A percentile compares a stretch with the other conserved stretches of the same genome.
phyloP scores from a whole-genome alignment of 768 basidiomycete species.

The Mycena pura region DNA sequence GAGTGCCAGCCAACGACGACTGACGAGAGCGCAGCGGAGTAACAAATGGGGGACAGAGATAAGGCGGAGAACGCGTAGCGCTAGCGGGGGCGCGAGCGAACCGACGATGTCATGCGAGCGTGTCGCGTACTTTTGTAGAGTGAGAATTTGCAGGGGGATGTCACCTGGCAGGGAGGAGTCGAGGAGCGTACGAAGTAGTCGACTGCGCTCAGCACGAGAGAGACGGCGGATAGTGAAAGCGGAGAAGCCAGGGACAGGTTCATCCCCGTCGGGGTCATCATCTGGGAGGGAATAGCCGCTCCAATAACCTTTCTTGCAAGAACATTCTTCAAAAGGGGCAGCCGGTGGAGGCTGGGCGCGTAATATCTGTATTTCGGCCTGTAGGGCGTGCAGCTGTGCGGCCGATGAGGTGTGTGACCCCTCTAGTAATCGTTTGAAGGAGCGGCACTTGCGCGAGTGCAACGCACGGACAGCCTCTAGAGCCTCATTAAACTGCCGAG shows the following conservation, averaged over 20 bases:
- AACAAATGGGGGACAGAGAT: slow-evolving; percentile 35
- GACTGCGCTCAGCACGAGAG: slow-evolving; percentile 21
- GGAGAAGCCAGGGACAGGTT: slow-evolving; percentile 41
- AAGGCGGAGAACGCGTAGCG: slow-evolving; percentile 65
- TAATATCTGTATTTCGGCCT: slow-evolving; percentile 78
- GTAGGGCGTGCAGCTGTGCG: slow-evolving; percentile 84
- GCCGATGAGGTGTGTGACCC: slow-evolving; percentile 80
- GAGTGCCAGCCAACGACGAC: slow-evolving; percentile 50
- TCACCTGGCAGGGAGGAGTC: slow-evolving; percentile 64
- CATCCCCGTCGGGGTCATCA: slow-evolving; percentile 49
- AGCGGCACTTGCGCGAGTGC: slow-evolving; percentile 65
- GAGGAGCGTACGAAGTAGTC: slow-evolving; percentile 23
- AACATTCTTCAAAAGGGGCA: slow-evolving; percentile 17
- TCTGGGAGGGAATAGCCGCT: slow-evolving; percentile 64
- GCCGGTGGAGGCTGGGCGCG: slow-evolving; percentile 45
- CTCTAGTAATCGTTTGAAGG: slow-evolving; percentile 82
- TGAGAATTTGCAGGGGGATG: slow-evolving; percentile 81
- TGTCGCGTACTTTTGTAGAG: slow-evolving; percentile 83
- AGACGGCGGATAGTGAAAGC: slow-evolving; percentile 34
- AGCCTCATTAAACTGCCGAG: slow-evolving; percentile 30
- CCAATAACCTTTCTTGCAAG: slow-evolving; percentile 68
- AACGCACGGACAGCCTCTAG: slow-evolving; percentile 46
- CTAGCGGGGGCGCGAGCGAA: slow-evolving; percentile 68
- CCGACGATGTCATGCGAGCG: slow-evolving; percentile 87
- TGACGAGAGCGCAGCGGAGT: slow-evolving; percentile 44